Conservation (phyloP, 2,329 filamentous ascomycete genomes). For the Myriosclerotinia scirpicola region DNA sequence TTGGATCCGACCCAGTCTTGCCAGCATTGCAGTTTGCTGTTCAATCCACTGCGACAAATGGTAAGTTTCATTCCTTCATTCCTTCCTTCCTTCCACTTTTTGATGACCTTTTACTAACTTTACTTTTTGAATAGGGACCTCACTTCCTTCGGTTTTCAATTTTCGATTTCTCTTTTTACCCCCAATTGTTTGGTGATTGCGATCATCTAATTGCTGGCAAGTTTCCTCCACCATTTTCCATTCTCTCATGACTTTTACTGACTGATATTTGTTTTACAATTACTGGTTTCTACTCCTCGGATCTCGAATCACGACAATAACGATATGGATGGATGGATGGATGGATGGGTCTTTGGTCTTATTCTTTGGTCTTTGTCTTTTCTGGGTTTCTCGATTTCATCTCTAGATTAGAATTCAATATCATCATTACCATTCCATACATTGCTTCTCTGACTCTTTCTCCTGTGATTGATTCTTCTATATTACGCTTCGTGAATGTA, state of each 20-base stretch:
- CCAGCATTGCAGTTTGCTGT: not conserved
- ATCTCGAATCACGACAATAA: not conserved
- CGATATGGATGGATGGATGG: not conserved
- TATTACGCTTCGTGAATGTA: not conserved
- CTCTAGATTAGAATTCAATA: not conserved
- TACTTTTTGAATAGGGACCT: not conserved
- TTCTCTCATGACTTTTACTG: too few relatives aligned
- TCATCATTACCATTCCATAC: not conserved
- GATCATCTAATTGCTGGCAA: too few relatives aligned
- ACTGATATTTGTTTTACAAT: too few relatives aligned
- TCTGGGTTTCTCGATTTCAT: not conserved
- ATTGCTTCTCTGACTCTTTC: not conserved
- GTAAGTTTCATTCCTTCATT: not conserved
- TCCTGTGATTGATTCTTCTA: not conserved
- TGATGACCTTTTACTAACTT: not conserved
- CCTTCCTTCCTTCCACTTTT: not conserved
- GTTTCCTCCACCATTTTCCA: too few relatives aligned
- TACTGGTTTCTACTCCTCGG: not conserved
- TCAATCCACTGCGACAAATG: not conserved
- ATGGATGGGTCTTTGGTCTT: not conserved
- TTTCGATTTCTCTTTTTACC: too few relatives aligned
- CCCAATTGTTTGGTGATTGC: too few relatives aligned
- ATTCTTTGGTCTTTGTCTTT: not conserved
- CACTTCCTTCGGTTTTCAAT: too few relatives aligned
- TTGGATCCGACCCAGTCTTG: not conserved